Evolutionary conservation across 2,329 filamentous ascomycete species (phyloP).

Genomic region (Verruconis gallopava): DNA sequence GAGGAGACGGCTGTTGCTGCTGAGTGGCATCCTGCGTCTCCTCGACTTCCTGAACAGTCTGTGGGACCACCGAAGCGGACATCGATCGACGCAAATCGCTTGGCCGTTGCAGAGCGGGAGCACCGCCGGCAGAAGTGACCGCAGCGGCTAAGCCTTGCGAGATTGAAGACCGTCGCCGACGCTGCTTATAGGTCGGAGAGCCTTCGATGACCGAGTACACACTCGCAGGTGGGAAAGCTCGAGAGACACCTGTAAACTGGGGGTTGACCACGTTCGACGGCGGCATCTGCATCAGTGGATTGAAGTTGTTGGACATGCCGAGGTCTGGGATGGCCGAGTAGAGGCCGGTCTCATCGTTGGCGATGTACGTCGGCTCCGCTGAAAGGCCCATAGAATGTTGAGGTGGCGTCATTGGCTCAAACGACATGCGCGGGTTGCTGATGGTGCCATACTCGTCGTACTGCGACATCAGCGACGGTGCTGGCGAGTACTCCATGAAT

Average conservation of each 20-base stretch:
- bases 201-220: constrained; percentile 95
- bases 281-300: constrained; percentile 82
- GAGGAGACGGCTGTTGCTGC: constrained; percentile 45
- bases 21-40: constrained; percentile 57
- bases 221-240: constrained; percentile 58
- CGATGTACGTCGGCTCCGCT: constrained; percentile 89
- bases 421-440: constrained; percentile 87
- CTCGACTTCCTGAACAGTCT: constrained; percentile 56
- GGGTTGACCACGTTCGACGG: constrained; percentile 66
- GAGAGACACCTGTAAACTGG: constrained; percentile 60
- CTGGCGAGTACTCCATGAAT: constrained; percentile 95
- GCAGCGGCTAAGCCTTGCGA: constrained; percentile 65
- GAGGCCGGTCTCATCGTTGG: constrained; percentile 91
- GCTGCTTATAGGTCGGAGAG: constrained; percentile 97
- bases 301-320: constrained; percentile 60
- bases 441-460: constrained; percentile 97
- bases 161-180: constrained; percentile 83
- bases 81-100: constrained; percentile 87
- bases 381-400: constrained; percentile 74
- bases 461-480: constrained; percentile 96
- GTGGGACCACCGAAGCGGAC: constrained; percentile 69
- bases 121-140: constrained; percentile 44
- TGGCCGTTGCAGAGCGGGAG: constrained; percentile 55
- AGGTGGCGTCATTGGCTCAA: constrained; percentile 90
- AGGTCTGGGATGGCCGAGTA: constrained; percentile 93